A percentile compares a stretch with the other conserved stretches of the same genome.
Conservation (phyloP, 192 early-diverging fungal genomes). For the Hyaloraphidium curvatum region DNA sequence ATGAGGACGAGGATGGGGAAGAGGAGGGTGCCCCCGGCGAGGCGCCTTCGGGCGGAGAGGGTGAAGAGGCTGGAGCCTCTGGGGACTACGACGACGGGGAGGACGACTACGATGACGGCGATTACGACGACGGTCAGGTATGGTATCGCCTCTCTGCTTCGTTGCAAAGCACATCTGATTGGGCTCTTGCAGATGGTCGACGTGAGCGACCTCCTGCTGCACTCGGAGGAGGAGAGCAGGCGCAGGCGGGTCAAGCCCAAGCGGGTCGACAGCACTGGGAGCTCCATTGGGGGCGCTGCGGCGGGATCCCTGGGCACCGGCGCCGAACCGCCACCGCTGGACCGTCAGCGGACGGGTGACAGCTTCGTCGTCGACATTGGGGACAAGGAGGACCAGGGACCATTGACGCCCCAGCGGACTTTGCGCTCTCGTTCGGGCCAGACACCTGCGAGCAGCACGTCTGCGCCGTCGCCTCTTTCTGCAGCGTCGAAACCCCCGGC, state of each 20-base stretch:
- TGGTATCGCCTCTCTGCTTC: neutral
- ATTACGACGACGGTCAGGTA: constrained; percentile 12
- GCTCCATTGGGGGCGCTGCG: neutral
- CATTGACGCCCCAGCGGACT: too few relatives aligned
- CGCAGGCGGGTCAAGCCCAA: neutral
- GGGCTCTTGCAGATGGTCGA: constrained; percentile 9
- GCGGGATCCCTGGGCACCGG: neutral
- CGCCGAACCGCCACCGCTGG: neutral
- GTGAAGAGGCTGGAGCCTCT: neutral
- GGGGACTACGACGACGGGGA: constrained; percentile 7
- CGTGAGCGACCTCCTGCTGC: constrained; percentile 16
- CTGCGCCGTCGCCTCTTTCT: too few relatives aligned
- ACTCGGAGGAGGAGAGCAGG: constrained; percentile 14
- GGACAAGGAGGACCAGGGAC: neutral
- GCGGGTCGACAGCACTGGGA: neutral
- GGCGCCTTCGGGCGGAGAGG: neutral
- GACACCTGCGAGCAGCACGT: too few relatives aligned
- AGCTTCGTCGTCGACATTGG: neutral
- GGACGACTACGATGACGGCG: constrained; percentile 17
- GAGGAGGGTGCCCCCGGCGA: constrained; percentile 15
- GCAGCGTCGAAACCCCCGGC: too few relatives aligned
- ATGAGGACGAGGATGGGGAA: constrained; percentile 15
- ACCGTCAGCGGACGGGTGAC: too few relatives aligned
- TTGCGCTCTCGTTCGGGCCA: too few relatives aligned
- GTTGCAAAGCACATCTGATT: neutral